Evolutionary conservation across 202 grass and related monocot species (phyloP).

Genomic region (Schoenoplectus tabernaemontani): DNA sequence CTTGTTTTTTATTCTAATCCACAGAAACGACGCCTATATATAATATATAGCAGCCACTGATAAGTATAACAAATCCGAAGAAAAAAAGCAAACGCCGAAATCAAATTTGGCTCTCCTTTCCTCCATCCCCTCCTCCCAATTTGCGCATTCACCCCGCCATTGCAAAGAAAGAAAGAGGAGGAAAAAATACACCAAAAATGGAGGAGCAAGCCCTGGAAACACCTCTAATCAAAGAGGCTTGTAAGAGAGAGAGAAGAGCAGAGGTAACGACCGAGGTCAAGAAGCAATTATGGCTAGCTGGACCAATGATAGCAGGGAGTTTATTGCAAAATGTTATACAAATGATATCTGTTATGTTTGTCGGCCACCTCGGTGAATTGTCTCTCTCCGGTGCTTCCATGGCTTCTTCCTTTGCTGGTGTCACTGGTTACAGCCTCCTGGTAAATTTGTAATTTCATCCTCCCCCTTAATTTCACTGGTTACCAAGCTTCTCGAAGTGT

Average conservation of each 20-base stretch:
- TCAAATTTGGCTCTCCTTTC: background rate
- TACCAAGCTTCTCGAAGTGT: background rate
- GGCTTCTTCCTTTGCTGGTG: constrained; percentile 16
- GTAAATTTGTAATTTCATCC: constrained; percentile 18
- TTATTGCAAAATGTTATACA: constrained; percentile 21
- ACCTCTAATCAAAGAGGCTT: constrained; percentile 1
- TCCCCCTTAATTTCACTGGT: too few relatives aligned
- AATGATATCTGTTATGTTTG: constrained; percentile 27
- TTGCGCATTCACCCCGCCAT: background rate
- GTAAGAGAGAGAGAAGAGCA: background rate
- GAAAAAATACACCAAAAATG: background rate
- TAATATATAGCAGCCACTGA: background rate
- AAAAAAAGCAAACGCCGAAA: background rate
- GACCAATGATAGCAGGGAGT: constrained; percentile 15
- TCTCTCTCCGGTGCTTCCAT: constrained; percentile 22
- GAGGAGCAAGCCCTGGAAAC: background rate
- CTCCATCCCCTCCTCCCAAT: background rate
- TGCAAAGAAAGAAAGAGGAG: background rate
- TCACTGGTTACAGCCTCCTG: constrained; percentile 16
- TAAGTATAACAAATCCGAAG: background rate
- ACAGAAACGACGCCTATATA: background rate
- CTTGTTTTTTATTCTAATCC: background rate
- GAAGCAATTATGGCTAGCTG: constrained; percentile 18
- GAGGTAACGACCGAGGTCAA: constrained; percentile 7
- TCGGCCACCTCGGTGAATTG: constrained; percentile 19